Evolutionary conservation across 352 stramenopile species (phyloP).

Genomic region (Pythium oligandrum): DNA sequence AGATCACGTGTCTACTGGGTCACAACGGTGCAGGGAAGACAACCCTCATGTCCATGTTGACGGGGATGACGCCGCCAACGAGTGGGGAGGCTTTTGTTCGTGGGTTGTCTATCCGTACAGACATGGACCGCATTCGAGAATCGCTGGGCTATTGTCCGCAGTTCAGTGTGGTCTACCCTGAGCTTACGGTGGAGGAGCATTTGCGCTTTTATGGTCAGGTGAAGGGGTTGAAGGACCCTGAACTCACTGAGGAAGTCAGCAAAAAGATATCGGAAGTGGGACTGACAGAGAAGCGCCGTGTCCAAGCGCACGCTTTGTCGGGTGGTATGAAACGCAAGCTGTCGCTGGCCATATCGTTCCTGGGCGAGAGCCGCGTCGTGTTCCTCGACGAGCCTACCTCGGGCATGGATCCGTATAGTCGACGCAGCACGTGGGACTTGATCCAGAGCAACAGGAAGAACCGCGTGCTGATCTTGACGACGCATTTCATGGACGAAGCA

Average conservation of each 20-base stretch:
- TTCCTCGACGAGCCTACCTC: slow-evolving; percentile 90
- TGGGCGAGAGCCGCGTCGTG: slow-evolving; percentile 69
- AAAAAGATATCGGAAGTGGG: slow-evolving; percentile 87
- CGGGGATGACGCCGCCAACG: slow-evolving; percentile 56
- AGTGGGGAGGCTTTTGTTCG: slow-evolving; percentile 51
- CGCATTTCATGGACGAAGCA: slow-evolving; percentile 92
- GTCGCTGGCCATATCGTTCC: slow-evolving; percentile 67
- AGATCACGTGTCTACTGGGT: slow-evolving; percentile 93
- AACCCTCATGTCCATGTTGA: slow-evolving; percentile 79
- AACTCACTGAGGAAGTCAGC: slow-evolving; percentile 21
- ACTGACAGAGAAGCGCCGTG: slow-evolving; percentile 81
- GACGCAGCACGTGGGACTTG: slow-evolving; percentile 82
- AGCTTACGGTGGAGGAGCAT: slow-evolving; percentile 96
- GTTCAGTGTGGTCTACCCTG: slow-evolving; percentile 94
- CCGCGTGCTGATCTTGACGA: slow-evolving; percentile 86
- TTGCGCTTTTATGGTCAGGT: slow-evolving; percentile 91
- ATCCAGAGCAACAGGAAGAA: slow-evolving; percentile 51
- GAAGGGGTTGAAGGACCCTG: slow-evolving; percentile 65
- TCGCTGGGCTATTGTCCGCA: slow-evolving; percentile 96
- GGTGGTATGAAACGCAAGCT: slow-evolving; percentile 81
- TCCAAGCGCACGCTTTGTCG: slow-evolving; percentile 49
- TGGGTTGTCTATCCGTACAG: slow-evolving; percentile 44
- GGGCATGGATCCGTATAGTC: slow-evolving; percentile 92
- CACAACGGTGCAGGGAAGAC: slow-evolving; percentile 95
- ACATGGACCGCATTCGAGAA: slow-evolving; percentile 87